Percentiles rank a stretch among this genome's conserved stretches.
phyloP scores from a whole-genome alignment of 805 yeast species.

The Blastobotrys parvus region DNA sequence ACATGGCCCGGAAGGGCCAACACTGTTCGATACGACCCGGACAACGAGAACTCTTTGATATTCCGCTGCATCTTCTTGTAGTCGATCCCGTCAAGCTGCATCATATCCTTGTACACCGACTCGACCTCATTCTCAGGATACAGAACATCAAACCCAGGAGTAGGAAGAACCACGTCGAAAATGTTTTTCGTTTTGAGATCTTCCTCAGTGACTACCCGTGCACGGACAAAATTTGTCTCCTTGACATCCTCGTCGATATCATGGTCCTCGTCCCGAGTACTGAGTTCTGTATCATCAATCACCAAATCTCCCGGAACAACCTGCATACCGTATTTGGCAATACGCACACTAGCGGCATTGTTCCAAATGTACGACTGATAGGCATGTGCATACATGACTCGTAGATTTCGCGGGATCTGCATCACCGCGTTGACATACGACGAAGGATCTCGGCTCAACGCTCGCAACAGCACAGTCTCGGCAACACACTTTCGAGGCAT shows the following conservation, averaged over 20 bases:
- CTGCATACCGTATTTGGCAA: constrained; percentile 57
- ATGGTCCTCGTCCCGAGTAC: constrained; percentile 12
- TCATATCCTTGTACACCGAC: constrained; percentile 56
- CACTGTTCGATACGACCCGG: constrained; percentile 81
- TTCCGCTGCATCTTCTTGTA: constrained; percentile 79
- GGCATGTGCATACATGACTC: constrained; percentile 95
- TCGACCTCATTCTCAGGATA: constrained; percentile 68
- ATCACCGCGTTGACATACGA: constrained; percentile 74
- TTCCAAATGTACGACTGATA: constrained; percentile 97
- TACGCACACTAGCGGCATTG: constrained; percentile 66
- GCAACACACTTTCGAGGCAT: constrained; percentile 91
- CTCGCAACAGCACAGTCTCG: constrained; percentile 61
- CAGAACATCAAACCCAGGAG: constrained; percentile 89
- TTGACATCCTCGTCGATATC: constrained; percentile 33
- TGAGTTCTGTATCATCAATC: constrained; percentile 25
- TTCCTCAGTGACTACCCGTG: constrained; percentile 64
- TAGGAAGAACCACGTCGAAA: constrained; percentile 84
- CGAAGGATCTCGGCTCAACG: constrained; percentile 43
- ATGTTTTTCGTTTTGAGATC: constrained; percentile 63
- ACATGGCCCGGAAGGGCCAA: constrained; percentile 57
- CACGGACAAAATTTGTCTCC: constrained; percentile 68
- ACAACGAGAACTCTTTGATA: constrained; percentile 79
- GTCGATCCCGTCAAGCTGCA: constrained; percentile 73
- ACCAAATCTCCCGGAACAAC: constrained; percentile 81
- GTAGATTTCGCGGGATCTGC: constrained; percentile 83